Base-by-base conservation (phyloP, 306 rosid species). In the Albizia julibrissin region DNA sequence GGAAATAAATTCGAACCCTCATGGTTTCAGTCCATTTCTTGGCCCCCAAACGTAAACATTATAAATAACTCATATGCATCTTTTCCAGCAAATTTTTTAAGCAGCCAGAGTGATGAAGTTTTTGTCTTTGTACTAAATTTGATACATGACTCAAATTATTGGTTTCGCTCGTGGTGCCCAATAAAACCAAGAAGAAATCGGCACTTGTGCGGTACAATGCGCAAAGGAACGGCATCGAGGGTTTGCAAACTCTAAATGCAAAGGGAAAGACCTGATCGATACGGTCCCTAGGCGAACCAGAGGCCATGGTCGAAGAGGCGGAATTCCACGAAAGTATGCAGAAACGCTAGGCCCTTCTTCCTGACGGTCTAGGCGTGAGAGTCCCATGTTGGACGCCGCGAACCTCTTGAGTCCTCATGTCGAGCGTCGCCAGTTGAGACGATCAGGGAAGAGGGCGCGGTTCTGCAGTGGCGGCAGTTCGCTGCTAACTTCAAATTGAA, bases 211-310 rank as follows among this genome's bases (percentile, higher is more conserved):
- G 33, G 8, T 52, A 52, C 8, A 56, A 34, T 49, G 40, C 0
- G 27, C 54, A 15, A 19, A 43, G 14, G 74, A 82, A 43, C 1
- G 40, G 56, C 33, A 59, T 61, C 50, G 85, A 82, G 90, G 85
- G 86, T 43, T 81, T 10, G 50, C 50, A 64, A n/a, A 56, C 31
- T 39, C 12, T 69, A 43, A 19, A 76, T 50, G 27, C 68, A 29
- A 64, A 37, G 80, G 31, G 82, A 65, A 61, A 72, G 11, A 95
- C 99, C 99, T 93, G 92, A 71, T 91, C 83, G 86, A 95, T 86
- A 81, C 97, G 97, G 39, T 87, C 81, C 67, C 81, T 87, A 24
- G 90, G 93, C 39, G 95, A 86, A 68, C 83, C 84, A 75, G 98
- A 91, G 86, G 91, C 94, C 99, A 95, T 95, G 85, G 81, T 40